Evolutionary conservation across 768 basidiomycete genomes (phyloP).

Genomic region (Heimioporus sp.): DNA sequence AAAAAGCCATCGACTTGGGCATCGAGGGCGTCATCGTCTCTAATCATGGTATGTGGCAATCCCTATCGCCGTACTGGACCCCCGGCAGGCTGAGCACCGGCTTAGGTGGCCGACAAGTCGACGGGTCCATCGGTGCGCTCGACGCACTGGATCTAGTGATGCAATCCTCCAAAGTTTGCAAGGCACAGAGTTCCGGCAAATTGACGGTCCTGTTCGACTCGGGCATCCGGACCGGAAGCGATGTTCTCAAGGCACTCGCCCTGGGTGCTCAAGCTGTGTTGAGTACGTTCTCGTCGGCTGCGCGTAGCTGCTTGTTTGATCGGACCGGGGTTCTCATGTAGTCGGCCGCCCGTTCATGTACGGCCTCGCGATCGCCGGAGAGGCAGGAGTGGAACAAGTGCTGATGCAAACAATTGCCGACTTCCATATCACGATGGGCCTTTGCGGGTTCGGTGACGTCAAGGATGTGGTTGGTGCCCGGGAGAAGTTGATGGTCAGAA

Average conservation of each 20-base stretch:
- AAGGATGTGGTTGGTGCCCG: constrained; percentile 38
- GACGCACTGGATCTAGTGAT: constrained; percentile 68
- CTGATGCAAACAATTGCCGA: constrained; percentile 44
- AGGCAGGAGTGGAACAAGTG: constrained; percentile 48
- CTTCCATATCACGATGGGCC: constrained; percentile 42
- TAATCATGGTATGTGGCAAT: constrained; percentile 59
- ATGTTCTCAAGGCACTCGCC: constrained; percentile 54
- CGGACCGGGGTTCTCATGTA: not conserved
- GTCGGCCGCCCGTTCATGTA: constrained; percentile 48
- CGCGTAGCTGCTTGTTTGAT: not conserved
- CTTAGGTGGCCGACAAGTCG: constrained; percentile 69
- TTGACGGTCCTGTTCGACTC: constrained; percentile 70
- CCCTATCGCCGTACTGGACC: too few species aligned
- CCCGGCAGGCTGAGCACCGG: too few species aligned
- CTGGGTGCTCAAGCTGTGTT: constrained; percentile 55
- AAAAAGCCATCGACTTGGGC: constrained; percentile 61
- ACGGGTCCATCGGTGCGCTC: constrained; percentile 74
- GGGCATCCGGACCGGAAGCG: constrained; percentile 54
- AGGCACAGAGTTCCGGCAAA: constrained; percentile 56
- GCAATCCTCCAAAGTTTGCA: constrained; percentile 54
- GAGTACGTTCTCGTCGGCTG: constrained; percentile 21
- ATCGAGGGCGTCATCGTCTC: constrained; percentile 77
- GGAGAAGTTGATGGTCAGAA: constrained; percentile 33
- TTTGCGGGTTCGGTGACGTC: constrained; percentile 38
- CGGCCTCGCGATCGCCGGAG: constrained; percentile 46